These are phyloP conservation scores for Hyparrhenia diplandra DNA, from an alignment of 176 grass and related monocot genomes.

Conservation along the genomic window DNA sequence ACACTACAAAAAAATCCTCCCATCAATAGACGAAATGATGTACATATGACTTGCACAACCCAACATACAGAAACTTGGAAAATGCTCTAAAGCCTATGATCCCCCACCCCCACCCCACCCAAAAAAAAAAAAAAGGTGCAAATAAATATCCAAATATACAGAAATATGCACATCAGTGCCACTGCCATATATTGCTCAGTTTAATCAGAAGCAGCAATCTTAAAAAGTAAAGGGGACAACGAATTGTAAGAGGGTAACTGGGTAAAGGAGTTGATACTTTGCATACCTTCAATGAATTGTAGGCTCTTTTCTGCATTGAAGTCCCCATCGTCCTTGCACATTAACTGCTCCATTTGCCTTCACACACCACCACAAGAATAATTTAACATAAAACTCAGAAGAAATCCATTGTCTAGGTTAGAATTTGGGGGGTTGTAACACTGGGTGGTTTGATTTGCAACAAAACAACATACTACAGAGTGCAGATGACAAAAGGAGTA, in stretches of 20 bases:
- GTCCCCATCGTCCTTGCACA: constrained; percentile 30
- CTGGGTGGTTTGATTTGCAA: not conserved
- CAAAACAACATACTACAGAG: not conserved
- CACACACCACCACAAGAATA: too few species aligned
- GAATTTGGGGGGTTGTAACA: not conserved
- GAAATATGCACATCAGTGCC: not conserved
- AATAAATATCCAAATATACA: not conserved
- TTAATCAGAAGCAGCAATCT: constrained; percentile 8
- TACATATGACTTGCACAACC: not conserved
- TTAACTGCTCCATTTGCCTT: constrained; percentile 47
- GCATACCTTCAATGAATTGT: constrained; percentile 38
- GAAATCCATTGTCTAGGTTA: not conserved
- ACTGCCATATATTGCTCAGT: not conserved
- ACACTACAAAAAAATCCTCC: not conserved
- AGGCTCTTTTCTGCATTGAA: constrained; percentile 34
- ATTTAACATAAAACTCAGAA: not conserved
- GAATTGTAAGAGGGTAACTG: not conserved
- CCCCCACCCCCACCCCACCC: too few species aligned
- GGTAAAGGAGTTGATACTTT: not conserved
- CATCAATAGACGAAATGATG: not conserved
- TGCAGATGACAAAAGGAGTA: not conserved
- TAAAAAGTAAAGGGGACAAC: not conserved
- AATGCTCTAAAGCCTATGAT: not conserved
- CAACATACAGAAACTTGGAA: not conserved
- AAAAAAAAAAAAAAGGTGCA: not conserved